Conservation (phyloP, 73 alveolate species). For the Tetrahymena elliotti region DNA sequence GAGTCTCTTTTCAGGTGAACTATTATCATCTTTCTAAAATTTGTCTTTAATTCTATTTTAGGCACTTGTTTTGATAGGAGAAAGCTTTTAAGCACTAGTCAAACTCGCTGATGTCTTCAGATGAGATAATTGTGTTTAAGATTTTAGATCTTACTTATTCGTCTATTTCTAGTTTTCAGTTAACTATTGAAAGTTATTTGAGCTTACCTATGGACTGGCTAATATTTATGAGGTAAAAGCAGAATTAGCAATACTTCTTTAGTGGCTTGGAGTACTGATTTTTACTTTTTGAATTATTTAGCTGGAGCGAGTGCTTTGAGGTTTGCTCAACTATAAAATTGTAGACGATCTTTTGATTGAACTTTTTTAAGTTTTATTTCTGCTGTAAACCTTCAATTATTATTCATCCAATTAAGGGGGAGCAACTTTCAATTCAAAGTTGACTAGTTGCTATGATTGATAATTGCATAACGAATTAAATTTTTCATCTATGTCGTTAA, state of each 20-base stretch:
- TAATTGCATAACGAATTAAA: not conserved
- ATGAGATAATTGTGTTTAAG: not conserved
- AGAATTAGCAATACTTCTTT: not conserved
- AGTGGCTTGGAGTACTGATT: not conserved
- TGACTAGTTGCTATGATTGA: not conserved
- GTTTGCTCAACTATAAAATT: not conserved
- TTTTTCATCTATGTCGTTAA: not conserved
- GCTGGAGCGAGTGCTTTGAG: not conserved
- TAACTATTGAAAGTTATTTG: not conserved
- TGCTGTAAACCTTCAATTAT: not conserved
- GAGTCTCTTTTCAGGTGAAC: not conserved
- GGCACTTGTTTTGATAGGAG: not conserved
- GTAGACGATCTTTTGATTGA: not conserved
- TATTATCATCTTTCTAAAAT: not conserved
- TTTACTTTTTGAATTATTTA: not conserved
- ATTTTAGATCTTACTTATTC: not conserved
- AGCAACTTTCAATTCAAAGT: not conserved
- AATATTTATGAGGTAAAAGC: not conserved
- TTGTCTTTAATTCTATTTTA: not conserved
- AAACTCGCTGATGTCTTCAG: not conserved
- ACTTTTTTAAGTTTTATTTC: not conserved
- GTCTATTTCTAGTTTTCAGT: not conserved
- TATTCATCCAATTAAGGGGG: not conserved
- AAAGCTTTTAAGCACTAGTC: not conserved
- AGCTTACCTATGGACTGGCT: not conserved